These are phyloP conservation scores for Kodamaea sagamina DNA, from an alignment of 805 yeast genomes.

Conservation along the genomic window DNA sequence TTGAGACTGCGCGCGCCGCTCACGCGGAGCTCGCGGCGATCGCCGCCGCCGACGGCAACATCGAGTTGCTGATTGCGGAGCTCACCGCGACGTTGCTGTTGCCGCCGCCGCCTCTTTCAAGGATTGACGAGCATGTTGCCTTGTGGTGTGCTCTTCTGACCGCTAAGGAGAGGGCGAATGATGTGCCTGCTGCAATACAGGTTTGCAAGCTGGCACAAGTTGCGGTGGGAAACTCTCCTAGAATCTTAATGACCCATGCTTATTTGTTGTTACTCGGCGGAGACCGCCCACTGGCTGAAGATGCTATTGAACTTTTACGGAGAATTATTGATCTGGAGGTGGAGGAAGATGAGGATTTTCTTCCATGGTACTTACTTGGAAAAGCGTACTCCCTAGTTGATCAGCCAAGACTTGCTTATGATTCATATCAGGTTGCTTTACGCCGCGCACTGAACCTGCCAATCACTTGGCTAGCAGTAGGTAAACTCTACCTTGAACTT, in stretches of 20 bases:
- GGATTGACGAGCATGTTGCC: slow-evolving; percentile 49
- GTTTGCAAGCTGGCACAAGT: slow-evolving; percentile 51
- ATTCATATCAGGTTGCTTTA: slow-evolving; percentile 55
- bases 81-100: slow-evolving; percentile 51
- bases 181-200: slow-evolving; percentile 49
- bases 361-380: slow-evolving; percentile 60
- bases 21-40: slow-evolving; percentile 59
- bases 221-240: slow-evolving; percentile 46
- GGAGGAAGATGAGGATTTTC: slow-evolving; percentile 39
- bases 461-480: slow-evolving; percentile 69
- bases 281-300: slow-evolving; percentile 26
- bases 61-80: slow-evolving; percentile 52
- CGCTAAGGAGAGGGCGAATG: slow-evolving; percentile 52
- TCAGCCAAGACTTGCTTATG: slow-evolving; percentile 54
- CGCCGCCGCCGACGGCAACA: slow-evolving; percentile 52
- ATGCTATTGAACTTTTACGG: slow-evolving; percentile 39
- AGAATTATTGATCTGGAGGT: slow-evolving; percentile 31
- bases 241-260: slow-evolving; percentile 50
- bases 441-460: slow-evolving; percentile 54
- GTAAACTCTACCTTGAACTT: slow-evolving; percentile 56
- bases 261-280: slow-evolving; percentile 45
- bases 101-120: slow-evolving; percentile 49
- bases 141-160: slow-evolving; percentile 57
- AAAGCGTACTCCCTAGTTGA: slow-evolving; percentile 50
- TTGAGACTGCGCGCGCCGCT: slow-evolving; percentile 51